Conservation (phyloP, 805 yeast genomes). For the Candida berthetii region DNA sequence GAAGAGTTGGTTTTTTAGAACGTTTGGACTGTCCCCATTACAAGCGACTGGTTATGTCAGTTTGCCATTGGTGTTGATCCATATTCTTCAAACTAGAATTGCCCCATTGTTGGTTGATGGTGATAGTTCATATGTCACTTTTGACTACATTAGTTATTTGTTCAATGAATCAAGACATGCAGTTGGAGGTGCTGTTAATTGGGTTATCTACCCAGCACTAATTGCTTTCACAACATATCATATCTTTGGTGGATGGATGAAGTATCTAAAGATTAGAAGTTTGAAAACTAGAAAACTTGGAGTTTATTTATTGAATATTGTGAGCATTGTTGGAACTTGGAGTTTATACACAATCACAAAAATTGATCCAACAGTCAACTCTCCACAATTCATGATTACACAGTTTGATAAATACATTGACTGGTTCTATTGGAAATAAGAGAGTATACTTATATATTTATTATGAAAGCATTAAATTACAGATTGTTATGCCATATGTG, state of each 20-base stretch:
- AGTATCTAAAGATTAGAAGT: slow-evolving; percentile 35
- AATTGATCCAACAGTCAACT: not conserved
- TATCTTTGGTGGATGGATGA: slow-evolving; percentile 43
- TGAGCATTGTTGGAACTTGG: slow-evolving; percentile 29
- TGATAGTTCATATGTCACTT: slow-evolving; percentile 49
- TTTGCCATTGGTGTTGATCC: slow-evolving; percentile 37
- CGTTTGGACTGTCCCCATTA: slow-evolving; percentile 48
- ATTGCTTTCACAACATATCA: slow-evolving; percentile 44
- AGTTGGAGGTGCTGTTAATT: slow-evolving; percentile 22
- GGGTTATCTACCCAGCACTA: slow-evolving; percentile 26
- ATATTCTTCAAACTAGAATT: slow-evolving; percentile 39
- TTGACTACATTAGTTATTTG: slow-evolving; percentile 44
- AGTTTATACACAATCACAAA: slow-evolving; percentile 23
- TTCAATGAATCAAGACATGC: slow-evolving; percentile 21
- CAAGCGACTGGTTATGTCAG: slow-evolving; percentile 55
- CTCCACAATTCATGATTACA: slow-evolving; percentile 10
- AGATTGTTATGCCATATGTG: no score
- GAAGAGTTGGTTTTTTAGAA: slow-evolving; percentile 35
- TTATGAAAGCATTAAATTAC: no score
- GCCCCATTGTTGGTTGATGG: slow-evolving; percentile 55
- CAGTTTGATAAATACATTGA: slow-evolving; percentile 14
- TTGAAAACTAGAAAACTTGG: slow-evolving; percentile 36
- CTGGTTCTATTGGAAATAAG: not conserved
- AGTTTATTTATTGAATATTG: slow-evolving; percentile 31
- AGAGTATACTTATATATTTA: no score